These are phyloP conservation scores for Eutrema salsugineum DNA, from an alignment of 441 rosid species.

Conservation along the genomic window DNA sequence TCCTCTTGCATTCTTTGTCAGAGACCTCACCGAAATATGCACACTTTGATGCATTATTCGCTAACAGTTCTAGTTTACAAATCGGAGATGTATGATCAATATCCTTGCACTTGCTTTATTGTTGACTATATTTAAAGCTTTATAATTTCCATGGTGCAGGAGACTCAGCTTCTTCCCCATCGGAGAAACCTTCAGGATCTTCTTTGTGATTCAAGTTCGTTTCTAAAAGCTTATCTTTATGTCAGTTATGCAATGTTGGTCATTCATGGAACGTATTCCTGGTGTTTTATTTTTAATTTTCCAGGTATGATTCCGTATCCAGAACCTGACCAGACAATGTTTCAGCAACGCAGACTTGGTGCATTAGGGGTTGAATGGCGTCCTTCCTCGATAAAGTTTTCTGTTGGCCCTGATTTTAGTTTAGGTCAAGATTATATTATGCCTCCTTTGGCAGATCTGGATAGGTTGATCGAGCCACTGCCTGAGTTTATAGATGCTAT, in stretches of 20 bases:
- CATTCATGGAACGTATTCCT: conserved; percentile 13
- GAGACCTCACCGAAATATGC: background rate
- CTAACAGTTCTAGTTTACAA: background rate
- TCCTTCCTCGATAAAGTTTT: conserved; percentile 49
- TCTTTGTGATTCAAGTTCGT: conserved; percentile 74
- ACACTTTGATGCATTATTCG: background rate
- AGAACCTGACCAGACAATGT: conserved; percentile 81
- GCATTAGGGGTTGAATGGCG: conserved; percentile 74
- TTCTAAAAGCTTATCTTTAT: conserved; percentile 11
- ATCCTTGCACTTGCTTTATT: conserved; percentile 1
- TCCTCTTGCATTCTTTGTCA: conserved; percentile 7
- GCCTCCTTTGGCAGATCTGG: conserved; percentile 78
- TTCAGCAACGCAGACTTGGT: conserved; percentile 75
- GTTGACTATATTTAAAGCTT: conserved; percentile 7
- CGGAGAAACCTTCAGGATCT: conserved; percentile 71
- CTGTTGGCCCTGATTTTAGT: conserved; percentile 66
- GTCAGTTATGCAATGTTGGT: conserved; percentile 25
- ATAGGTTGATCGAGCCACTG: conserved; percentile 63
- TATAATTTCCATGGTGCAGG: conserved; percentile 43
- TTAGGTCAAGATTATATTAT: conserved; percentile 73
- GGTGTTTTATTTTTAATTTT: conserved; percentile 31
- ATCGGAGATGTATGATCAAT: background rate
- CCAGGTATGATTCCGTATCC: conserved; percentile 78
- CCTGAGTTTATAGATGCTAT: conserved; percentile 73
- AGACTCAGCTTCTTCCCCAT: conserved; percentile 65